Evolutionary conservation across 768 basidiomycete genomes (phyloP), one percentile per base, ranked within the genome.

Genomic region (Leccinum barrowsii): DNA sequence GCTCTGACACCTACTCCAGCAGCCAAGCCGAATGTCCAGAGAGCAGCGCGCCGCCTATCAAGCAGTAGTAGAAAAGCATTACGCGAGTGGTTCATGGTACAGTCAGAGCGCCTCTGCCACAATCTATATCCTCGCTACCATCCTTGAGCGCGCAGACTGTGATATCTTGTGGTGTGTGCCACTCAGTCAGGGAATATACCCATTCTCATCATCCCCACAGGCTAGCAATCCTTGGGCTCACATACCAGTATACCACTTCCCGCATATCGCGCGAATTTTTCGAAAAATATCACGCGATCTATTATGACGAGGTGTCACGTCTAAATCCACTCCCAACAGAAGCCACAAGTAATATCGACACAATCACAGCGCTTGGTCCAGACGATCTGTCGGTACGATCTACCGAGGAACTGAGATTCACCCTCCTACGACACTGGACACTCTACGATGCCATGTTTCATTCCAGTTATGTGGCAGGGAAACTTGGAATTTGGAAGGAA

Each of bases 391-490:
- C 87, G 30, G 85, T 99, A 62, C 84, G 92, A 40, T 79, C 87
- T 42, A 86, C 85, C 32, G 93, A 95, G 53, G 97, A 99, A 73
- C 77, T 98, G 55, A 82, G 97, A 24, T 98, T 99, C 72, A 94
- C 88, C 75, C 81, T 98, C 55, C 94, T 95, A 70, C 82, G 96
- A 57, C 97, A 98, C 75, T 99, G 97, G 97, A 98, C 90, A 30
- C 75, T 99, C 49, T 98, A 98, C 69, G 97, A 99, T 68, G 87
- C 95, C 11, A 98, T 99, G 97, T 87, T 88, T 66, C 96, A 99
- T 72, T 97, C 94, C 3, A 91, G 90, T 57, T 99, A 98, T 67
- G 89, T 99, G 17, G 95, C 94, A 7, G 89, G 91, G 52, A 94
- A 93, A 72, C 81, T 99, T 59, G 94, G 94, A 3, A 92, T 96